Base-by-base conservation (phyloP, 139 green algal species). In the Volvox africanus region DNA sequence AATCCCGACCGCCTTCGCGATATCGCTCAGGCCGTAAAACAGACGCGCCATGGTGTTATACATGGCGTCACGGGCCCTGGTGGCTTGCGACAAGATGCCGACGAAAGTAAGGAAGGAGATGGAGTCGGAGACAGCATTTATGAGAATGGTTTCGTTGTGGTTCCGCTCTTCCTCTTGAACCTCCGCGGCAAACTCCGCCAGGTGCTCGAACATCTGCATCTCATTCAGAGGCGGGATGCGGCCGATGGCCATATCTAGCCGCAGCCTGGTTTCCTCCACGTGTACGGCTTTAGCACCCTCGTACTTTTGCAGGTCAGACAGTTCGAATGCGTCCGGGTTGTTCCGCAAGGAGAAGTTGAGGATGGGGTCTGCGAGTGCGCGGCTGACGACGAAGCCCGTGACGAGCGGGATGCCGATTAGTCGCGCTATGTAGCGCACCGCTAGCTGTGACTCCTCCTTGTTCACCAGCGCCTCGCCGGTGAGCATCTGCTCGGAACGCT, bases 1-100 rank as follows among this genome's bases (percentile, higher is more conserved):
- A 95, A 99, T 99, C 44, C 98, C 86, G 77, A 99, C 98, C 0
- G 97, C 97, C 92, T 99, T 99, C 73, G 95, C 97, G 32, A 96
- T 98, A 91, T 99, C 97, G n/a, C 81, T 95, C 71, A 99, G 94
- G 28, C 97, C 97, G 22, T 95, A 93, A 81, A 98, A 97, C 6
- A 99, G 87, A 67, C 97, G 95, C 30, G 93, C 92, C 12, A 98
- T 78, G 26, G 97, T 97, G 76, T 92, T 93, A 87, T 91, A 87
- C 33, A 96, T 78, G 30, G 93, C 92, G 30, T 90, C 78, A 24
- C 93, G 89, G 16, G 87, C 90, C 75, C 92, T 80, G 5, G 82
- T 82, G 68, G 86, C 68, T 88, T 92, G 84, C 21, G 92, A 87
- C 32, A 99, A 92, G 33, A 98, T 93, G 26, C 88, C 67, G 62